phyloP scores from a whole-genome alignment of 129 eudicot species.

The Apium graveolens region DNA sequence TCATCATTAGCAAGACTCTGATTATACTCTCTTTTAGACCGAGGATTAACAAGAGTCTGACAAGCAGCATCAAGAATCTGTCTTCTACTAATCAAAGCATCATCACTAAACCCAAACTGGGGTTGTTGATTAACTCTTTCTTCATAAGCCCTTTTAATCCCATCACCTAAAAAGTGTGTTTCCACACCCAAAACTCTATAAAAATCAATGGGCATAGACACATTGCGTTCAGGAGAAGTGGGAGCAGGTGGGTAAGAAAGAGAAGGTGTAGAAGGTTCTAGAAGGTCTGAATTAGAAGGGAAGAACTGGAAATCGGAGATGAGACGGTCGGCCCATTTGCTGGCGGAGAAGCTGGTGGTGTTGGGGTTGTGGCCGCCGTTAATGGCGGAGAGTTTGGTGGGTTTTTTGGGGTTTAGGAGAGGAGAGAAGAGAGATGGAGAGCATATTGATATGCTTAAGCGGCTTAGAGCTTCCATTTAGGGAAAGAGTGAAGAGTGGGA shows the following conservation, averaged over 20 bases:
- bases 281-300: slow-evolving; percentile 33
- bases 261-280: slow-evolving; percentile 19
- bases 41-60: slow-evolving; percentile 62
- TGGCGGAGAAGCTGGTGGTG: slow-evolving; percentile 43
- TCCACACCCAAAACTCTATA: slow-evolving; percentile 73
- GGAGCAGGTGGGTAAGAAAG: slow-evolving; percentile 44
- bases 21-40: slow-evolving; percentile 70
- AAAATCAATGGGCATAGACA: slow-evolving; percentile 74
- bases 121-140: slow-evolving; percentile 75
- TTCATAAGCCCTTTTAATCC: slow-evolving; percentile 66
- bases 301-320: slow-evolving; percentile 89
- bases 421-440: slow-evolving; percentile 33
- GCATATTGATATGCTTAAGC: slow-evolving; percentile 31
- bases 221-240: slow-evolving; percentile 58
- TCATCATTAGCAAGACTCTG: slow-evolving; percentile 61
- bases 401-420: slow-evolving; percentile 29
- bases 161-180: slow-evolving; percentile 76
- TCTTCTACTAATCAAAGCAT: slow-evolving; percentile 62
- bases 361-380: slow-evolving; percentile 25
- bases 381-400: slow-evolving; percentile 33
- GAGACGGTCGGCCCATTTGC: slow-evolving; percentile 97
- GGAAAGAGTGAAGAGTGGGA: neutral
- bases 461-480: slow-evolving; percentile 46
- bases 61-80: slow-evolving; percentile 91
- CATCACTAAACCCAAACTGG: slow-evolving; percentile 86